Evolutionary conservation across 257 asterid species (phyloP).

Genomic region (Verbascum thapsus): DNA sequence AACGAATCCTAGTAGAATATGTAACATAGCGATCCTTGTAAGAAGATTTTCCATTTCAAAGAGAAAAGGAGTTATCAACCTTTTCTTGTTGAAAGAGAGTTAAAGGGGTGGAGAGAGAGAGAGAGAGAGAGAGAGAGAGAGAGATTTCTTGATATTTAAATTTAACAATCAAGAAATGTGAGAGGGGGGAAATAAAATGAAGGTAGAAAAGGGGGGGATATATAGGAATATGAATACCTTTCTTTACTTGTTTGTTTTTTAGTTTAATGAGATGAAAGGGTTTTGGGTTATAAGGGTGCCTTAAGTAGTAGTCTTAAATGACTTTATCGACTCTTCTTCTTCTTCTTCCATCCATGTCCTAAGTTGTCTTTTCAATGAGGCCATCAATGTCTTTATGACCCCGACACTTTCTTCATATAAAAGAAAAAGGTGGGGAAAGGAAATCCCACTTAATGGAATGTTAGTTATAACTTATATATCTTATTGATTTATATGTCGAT

Average conservation of each 20-base stretch:
- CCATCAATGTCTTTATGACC: constrained; percentile 29
- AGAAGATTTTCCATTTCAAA: constrained; percentile 44
- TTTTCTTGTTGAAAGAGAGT: constrained; percentile 35
- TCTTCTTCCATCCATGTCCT: constrained; percentile 27
- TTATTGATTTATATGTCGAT: neutral
- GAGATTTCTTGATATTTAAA: constrained; percentile 24
- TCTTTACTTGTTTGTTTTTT: constrained; percentile 55
- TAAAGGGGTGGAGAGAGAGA: no score
- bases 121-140: constrained; percentile 1
- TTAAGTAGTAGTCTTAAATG: constrained; percentile 23
- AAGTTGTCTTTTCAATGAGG: constrained; percentile 41
- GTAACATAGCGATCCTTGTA: constrained; percentile 43
- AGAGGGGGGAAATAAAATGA: constrained; percentile 45
- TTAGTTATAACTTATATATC: constrained; percentile 18
- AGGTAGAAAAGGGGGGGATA: constrained; percentile 30
- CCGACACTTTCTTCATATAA: constrained; percentile 46
- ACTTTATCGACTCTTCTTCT: constrained; percentile 30
- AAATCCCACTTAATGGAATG: constrained; percentile 31
- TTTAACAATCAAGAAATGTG: constrained; percentile 25
- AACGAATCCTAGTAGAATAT: constrained; percentile 50
- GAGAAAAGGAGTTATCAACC: constrained; percentile 6
- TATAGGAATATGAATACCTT: constrained; percentile 49
- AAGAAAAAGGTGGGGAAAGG: constrained; percentile 33
- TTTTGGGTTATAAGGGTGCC: constrained; percentile 34
- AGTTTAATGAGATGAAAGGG: constrained; percentile 30